Conservation (phyloP, 495 filamentous ascomycete genomes). For the Hypoxylon cercidicola region DNA sequence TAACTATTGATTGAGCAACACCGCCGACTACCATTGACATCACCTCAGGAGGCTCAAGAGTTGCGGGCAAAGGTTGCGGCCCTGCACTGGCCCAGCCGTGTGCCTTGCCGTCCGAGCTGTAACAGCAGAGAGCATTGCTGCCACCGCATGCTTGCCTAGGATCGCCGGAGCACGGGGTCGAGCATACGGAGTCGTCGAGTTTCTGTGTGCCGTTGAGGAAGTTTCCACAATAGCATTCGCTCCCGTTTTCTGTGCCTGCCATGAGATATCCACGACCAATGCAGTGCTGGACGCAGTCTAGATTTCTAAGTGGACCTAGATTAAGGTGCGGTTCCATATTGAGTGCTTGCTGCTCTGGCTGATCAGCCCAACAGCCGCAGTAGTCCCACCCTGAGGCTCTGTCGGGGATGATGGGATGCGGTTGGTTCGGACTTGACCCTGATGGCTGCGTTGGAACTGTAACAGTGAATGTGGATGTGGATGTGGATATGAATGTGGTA, state of each 20-base stretch:
- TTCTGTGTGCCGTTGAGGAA: slow-evolving; percentile 48
- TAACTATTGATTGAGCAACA: slow-evolving; percentile 38
- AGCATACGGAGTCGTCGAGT: slow-evolving; percentile 56
- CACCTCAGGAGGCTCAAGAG: slow-evolving; percentile 34
- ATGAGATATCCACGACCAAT: slow-evolving; percentile 59
- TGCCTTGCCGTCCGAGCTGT: slow-evolving; percentile 49
- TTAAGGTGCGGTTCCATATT: slow-evolving; percentile 54
- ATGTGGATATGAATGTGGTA: too few relatives aligned
- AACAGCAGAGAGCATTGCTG: slow-evolving; percentile 53
- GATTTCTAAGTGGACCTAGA: slow-evolving; percentile 63
- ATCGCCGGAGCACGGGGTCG: slow-evolving; percentile 58
- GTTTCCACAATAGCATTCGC: slow-evolving; percentile 74
- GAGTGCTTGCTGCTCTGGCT: slow-evolving; percentile 62
- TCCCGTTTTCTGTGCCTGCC: slow-evolving; percentile 72
- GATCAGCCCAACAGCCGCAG: slow-evolving; percentile 66
- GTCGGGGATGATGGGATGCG: slow-evolving; percentile 28
- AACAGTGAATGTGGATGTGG: slow-evolving; percentile 22
- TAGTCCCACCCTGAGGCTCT: slow-evolving; percentile 61
- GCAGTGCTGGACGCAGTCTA: slow-evolving; percentile 69
- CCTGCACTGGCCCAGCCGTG: slow-evolving; percentile 46
- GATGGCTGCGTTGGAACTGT: slow-evolving; percentile 7
- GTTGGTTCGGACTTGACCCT: slow-evolving; percentile 9
- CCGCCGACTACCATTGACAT: slow-evolving; percentile 35
- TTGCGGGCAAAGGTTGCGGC: slow-evolving; percentile 39
- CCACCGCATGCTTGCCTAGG: slow-evolving; percentile 58